Percentiles rank a stretch among this genome's conserved stretches.
Evolutionary conservation across 2,329 filamentous ascomycete genomes (phyloP).

Genomic region (Hymenoscyphus occultus): DNA sequence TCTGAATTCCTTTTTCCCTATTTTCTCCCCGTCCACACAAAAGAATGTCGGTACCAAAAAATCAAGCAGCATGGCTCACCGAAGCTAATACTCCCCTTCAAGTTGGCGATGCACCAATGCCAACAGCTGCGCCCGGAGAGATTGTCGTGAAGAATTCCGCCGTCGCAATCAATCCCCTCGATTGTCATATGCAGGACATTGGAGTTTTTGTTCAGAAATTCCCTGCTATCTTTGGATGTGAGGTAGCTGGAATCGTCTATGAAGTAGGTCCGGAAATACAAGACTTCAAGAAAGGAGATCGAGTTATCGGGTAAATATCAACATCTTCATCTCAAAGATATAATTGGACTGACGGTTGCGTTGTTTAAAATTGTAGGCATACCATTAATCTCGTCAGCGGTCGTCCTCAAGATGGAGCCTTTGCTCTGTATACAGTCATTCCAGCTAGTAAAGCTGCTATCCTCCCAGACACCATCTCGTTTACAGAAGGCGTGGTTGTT

Average conservation of each 20-base stretch:
- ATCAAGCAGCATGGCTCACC: slow-evolving; percentile 24
- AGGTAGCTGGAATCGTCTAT: slow-evolving; percentile 53
- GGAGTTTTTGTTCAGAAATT: slow-evolving; percentile 16
- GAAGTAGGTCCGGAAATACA: slow-evolving; percentile 47
- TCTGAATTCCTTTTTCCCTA: not conserved
- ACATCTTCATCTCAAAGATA: not conserved
- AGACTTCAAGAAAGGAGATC: slow-evolving; percentile 50
- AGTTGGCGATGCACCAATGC: slow-evolving; percentile 39
- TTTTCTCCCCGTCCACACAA: not conserved
- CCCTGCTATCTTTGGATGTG: slow-evolving; percentile 47
- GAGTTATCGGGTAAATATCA: slow-evolving; percentile 37
- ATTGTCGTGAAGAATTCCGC: slow-evolving; percentile 41
- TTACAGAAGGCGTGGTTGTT: slow-evolving; percentile 33
- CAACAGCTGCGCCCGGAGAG: slow-evolving; percentile 37
- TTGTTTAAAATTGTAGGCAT: slow-evolving; percentile 15
- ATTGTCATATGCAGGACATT: slow-evolving; percentile 29
- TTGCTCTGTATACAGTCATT: slow-evolving; percentile 33
- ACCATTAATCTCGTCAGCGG: slow-evolving; percentile 23
- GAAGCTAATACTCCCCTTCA: slow-evolving; percentile 36
- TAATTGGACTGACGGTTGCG: not conserved
- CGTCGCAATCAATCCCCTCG: slow-evolving; percentile 43
- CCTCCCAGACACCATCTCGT: slow-evolving; percentile 33
- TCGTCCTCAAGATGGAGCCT: slow-evolving; percentile 27
- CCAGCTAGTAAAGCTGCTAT: slow-evolving; percentile 22
- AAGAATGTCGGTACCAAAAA: slow-evolving; percentile 7